Conservation (phyloP, 208 protist genomes). For the Phytomonas francai region DNA sequence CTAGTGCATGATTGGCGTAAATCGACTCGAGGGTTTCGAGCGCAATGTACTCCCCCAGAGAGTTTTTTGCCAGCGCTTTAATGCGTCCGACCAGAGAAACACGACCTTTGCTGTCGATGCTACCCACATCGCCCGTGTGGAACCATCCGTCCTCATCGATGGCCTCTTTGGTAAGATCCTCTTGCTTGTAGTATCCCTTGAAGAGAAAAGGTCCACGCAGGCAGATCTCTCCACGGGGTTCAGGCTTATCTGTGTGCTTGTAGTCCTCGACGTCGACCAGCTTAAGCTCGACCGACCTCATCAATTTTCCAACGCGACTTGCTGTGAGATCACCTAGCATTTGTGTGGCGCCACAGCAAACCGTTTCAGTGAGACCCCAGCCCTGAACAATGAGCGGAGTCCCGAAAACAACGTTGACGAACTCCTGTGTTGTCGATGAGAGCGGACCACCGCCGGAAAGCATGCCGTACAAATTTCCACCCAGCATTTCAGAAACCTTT, state of each 20-base stretch:
- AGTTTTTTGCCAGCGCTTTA: constrained; percentile 91
- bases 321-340: constrained; percentile 35
- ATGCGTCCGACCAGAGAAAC: constrained; percentile 78
- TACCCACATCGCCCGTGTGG: constrained; percentile 83
- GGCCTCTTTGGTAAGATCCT: constrained; percentile 74
- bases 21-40: constrained; percentile 75
- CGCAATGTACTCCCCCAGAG: constrained; percentile 90
- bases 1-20: constrained; percentile 52
- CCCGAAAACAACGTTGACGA: constrained; percentile 75
- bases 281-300: constrained; percentile 74
- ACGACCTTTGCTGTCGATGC: constrained; percentile 28
- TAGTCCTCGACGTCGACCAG: constrained; percentile 82
- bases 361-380: constrained; percentile 87
- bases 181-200: constrained; percentile 89
- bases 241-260: constrained; percentile 57
- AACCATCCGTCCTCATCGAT: constrained; percentile 83
- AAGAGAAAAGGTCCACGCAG: constrained; percentile 77
- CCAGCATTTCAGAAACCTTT: constrained; percentile 33
- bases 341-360: constrained; percentile 50
- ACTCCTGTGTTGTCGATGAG: constrained; percentile 62
- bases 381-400: constrained; percentile 45
- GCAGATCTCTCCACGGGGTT: constrained; percentile 75
- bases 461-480: constrained; percentile 44
- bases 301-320: constrained; percentile 46
- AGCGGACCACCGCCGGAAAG: constrained; percentile 77